Evolutionary conservation across 1,284 basidiomycete genomes (phyloP).

Genomic region (Leccinum angustisporum): DNA sequence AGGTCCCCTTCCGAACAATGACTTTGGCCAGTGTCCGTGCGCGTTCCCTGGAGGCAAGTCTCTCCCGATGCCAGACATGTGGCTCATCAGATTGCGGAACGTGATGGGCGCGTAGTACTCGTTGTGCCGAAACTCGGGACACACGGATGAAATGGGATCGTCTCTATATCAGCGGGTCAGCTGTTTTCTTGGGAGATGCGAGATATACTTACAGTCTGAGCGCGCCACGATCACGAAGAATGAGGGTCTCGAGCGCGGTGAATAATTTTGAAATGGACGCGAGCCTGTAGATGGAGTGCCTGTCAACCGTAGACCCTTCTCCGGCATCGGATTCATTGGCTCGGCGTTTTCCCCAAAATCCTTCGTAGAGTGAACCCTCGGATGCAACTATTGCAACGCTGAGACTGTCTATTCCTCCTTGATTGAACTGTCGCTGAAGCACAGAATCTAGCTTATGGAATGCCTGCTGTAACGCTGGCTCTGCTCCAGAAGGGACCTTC

Average conservation of each 20-base stretch:
- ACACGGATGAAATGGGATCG: slow-evolving; percentile 25
- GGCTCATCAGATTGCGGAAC: slow-evolving; percentile 45
- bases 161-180: slow-evolving; percentile 14
- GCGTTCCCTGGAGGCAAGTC: slow-evolving; percentile 45
- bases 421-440: slow-evolving; percentile 15
- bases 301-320: slow-evolving; percentile 26
- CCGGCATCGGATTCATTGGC: slow-evolving; percentile 43
- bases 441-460: slow-evolving; percentile 11
- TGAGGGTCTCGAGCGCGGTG: slow-evolving; percentile 44
- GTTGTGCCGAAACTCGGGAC: slow-evolving; percentile 23
- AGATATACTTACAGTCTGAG: slow-evolving; percentile 39
- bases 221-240: slow-evolving; percentile 44
- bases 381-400: slow-evolving; percentile 31
- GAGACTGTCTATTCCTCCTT: slow-evolving; percentile 26
- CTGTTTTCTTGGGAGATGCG: neutral
- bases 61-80: slow-evolving; percentile 47
- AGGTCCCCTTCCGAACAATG: slow-evolving; percentile 28
- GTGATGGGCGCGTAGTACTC: slow-evolving; percentile 39
- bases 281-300: slow-evolving; percentile 47
- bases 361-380: slow-evolving; percentile 28
- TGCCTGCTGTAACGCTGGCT: slow-evolving; percentile 12
- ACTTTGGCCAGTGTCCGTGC: slow-evolving; percentile 39
- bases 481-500: slow-evolving; percentile 16
- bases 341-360: slow-evolving; percentile 30
- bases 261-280: slow-evolving; percentile 52